Evolutionary conservation across 208 protist genomes (phyloP), one percentile per base, ranked within the genome.

Genomic region (Leishmania guyanensis): DNA sequence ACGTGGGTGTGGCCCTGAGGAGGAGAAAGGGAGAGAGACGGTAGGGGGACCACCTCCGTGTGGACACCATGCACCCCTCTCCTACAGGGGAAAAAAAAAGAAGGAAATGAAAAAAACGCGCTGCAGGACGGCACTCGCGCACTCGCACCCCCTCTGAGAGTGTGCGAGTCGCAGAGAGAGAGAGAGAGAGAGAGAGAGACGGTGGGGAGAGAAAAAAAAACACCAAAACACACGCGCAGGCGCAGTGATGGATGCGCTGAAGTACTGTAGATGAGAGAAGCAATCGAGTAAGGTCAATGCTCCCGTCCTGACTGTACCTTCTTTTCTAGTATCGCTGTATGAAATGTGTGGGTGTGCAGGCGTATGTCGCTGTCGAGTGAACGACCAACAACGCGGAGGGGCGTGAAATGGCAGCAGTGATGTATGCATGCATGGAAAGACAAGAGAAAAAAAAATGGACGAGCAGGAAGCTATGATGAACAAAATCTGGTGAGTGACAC

Each of bases 391-490:
- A 29, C 56, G 3, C 60, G 29, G n/a, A 66, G n/a, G 29, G 10
- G 60, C 60, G 4, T 66, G 60, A 36, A 22, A 36, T n/a, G 36
- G 60, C n/a, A 66, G 60, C n/a, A 29, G 60, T 26, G 36, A n/a
- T 48, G 66, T n/a, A 39, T 29, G 17, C 26, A 33, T 48, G 36
- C 12, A 33, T 48, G 36, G 12, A 1, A 2, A 20, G 51, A 75
- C 5, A 12, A 50, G 51, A 75, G 20, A 12, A 50, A 76, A 46
- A 78, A 74, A 53, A 81, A 58, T 48, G 60, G 56, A 54, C 54
- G n/a, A 84, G 53, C 14, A 16, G 29, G 51, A 65, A n/a, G 66
- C 4, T 10, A 16, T 5, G 3, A 58, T 16, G 20, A 33, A 62
- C 20, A 54, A 10, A 20, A 36, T 12, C 5, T 29, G 60, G n/a